These are phyloP conservation scores for Ochetophila trinervis DNA, from an alignment of 306 rosid species.

Conservation along the genomic window DNA sequence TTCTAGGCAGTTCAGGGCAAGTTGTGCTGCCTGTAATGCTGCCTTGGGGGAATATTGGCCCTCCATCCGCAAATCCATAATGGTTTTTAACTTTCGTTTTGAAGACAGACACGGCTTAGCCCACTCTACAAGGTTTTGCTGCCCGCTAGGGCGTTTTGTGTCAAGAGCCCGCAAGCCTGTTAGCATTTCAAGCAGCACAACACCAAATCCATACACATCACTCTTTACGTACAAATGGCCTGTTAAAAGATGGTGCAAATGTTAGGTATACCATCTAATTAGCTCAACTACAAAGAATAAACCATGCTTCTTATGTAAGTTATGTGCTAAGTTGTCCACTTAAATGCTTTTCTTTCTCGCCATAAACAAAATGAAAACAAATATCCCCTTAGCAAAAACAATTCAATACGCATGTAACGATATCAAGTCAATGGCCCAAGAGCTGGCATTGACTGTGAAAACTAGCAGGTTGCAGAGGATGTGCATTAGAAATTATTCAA, in stretches of 20 bases:
- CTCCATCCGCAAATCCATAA: constrained; percentile 56
- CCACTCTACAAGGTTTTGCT: constrained; percentile 73
- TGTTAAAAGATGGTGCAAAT: constrained; percentile 28
- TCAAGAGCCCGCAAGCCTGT: constrained; percentile 69
- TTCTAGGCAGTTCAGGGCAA: constrained; percentile 58
- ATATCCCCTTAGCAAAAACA: not conserved
- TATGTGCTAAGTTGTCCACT: not conserved
- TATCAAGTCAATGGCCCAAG: not conserved
- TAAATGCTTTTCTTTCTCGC: not conserved
- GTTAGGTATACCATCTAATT: constrained; percentile 11
- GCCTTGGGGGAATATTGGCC: constrained; percentile 71
- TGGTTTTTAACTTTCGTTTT: constrained; percentile 40
- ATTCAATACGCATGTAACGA: not conserved
- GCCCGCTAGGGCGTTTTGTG: constrained; percentile 34
- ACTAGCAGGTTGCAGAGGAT: not conserved
- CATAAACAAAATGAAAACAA: not conserved
- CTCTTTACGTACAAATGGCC: constrained; percentile 90
- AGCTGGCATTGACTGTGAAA: not conserved
- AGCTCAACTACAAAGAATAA: constrained; percentile 3
- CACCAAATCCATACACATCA: constrained; percentile 91
- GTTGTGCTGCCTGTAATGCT: constrained; percentile 42
- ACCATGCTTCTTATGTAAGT: not conserved
- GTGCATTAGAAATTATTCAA: not conserved
- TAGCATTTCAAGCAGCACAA: constrained; percentile 76
- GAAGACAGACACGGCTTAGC: constrained; percentile 45